These are phyloP conservation scores for Bodo saltans DNA, from an alignment of 78 protist genomes.

Conservation along the genomic window DNA sequence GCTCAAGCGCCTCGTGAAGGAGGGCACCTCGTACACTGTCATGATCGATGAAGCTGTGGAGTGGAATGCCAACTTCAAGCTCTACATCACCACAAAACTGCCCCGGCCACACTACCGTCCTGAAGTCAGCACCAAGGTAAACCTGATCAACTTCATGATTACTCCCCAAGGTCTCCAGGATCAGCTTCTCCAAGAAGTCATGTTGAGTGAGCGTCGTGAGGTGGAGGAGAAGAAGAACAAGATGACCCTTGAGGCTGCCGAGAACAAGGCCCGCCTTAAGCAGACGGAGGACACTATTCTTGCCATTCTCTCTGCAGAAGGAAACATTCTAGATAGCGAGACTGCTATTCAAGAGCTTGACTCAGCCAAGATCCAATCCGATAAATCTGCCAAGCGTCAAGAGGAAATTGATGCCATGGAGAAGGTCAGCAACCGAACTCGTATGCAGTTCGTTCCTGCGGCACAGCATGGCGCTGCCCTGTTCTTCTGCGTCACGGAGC, in stretches of 20 bases:
- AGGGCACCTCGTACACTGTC: constrained; percentile 47
- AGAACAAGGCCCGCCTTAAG: constrained; percentile 39
- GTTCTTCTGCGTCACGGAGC: constrained; percentile 67
- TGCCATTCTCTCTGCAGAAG: constrained; percentile 26
- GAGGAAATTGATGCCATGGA: constrained; percentile 43
- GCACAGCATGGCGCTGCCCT: constrained; percentile 57
- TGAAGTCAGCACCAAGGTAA: constrained; percentile 55
- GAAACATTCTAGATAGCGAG: constrained; percentile 29
- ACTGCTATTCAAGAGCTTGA: constrained; percentile 26
- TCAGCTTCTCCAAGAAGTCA: constrained; percentile 69
- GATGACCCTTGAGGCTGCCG: constrained; percentile 44
- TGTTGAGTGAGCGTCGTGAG: constrained; percentile 62
- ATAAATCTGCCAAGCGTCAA: constrained; percentile 48
- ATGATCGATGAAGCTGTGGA: constrained; percentile 69
- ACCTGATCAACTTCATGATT: constrained; percentile 65
- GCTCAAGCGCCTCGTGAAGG: constrained; percentile 41
- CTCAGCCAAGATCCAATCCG: constrained; percentile 32
- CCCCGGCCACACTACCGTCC: constrained; percentile 64
- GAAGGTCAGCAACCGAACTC: constrained; percentile 42
- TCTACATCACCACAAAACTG: constrained; percentile 54
- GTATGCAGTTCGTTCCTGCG: constrained; percentile 47
- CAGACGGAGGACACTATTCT: constrained; percentile 72
- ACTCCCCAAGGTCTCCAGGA: constrained; percentile 65
- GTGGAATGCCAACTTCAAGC: constrained; percentile 48
- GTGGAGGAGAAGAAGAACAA: constrained; percentile 55